phyloP scores from a whole-genome alignment of 805 yeast species.

The Ogataea degrootiae region DNA sequence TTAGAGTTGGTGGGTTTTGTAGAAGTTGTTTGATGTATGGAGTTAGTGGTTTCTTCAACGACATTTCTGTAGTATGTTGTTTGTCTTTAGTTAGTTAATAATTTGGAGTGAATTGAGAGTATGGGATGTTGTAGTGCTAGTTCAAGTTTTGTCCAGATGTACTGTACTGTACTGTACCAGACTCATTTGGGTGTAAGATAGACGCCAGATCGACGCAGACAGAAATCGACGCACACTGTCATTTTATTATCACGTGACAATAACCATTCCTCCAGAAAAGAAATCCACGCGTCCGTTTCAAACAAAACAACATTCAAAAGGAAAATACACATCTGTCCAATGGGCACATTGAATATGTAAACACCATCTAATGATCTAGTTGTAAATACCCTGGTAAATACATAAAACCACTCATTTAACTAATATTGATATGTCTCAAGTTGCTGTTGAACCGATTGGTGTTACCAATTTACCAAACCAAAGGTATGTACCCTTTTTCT shows the following conservation, averaged over 20 bases:
- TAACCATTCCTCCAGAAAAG: not conserved
- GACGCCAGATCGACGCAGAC: not conserved
- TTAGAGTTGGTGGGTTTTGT: slow-evolving; percentile 53
- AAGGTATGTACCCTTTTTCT: slow-evolving; percentile 38
- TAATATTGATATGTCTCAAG: slow-evolving; percentile 19
- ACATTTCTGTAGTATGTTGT: not conserved
- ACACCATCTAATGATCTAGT: no score
- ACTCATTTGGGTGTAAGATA: no score
- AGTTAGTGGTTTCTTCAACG: slow-evolving; percentile 25
- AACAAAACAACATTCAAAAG: no score
- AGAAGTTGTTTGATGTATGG: slow-evolving; percentile 67
- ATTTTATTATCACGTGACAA: not conserved
- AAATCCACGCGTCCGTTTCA: no score
- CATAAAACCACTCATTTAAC: not conserved
- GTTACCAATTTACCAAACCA: slow-evolving; percentile 72
- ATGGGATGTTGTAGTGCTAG: not conserved
- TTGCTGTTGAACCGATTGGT: slow-evolving; percentile 52
- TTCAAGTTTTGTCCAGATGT: not conserved
- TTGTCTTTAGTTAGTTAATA: no score
- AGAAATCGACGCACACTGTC: not conserved
- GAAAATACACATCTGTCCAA: no score
- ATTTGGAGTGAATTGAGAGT: not conserved
- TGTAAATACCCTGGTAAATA: not conserved
- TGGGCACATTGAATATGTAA: no score
- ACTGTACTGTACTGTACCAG: no score